Base-by-base conservation (phyloP, 116 monocot genomes). In the Phalaenopsis hybrid region DNA sequence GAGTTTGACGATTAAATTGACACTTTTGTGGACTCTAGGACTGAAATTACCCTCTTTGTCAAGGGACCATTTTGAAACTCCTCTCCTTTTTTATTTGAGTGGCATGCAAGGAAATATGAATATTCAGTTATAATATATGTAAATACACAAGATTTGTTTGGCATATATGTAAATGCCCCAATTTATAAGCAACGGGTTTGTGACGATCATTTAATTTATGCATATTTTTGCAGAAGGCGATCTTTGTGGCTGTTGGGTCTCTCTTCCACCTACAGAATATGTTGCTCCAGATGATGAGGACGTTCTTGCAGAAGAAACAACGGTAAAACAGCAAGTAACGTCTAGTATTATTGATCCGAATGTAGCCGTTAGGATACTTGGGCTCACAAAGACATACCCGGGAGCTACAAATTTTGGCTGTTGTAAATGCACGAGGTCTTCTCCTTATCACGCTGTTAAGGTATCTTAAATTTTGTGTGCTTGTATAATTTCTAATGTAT, bases 361-460 rank as follows among this genome's bases (percentile, higher is more conserved):
- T 85, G 76, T 86, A 65, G 91, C 94, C 41, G 94, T 92, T 79
- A 92, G 92, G 73, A 83, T 94, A 67, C 86, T 81, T 79, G 96
- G 96, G 50, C 88, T 96, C 58, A 81, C 75, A 34, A 96, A 96
- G 85, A 91, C 94, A 81, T 96, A 94, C 76, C 90, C 96, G 61
- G 92, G 96, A 57, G 80, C 84, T 37, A 85, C 81, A 11, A 89
- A 75, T 50, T 34, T 88, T 50, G 86, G 90, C 73, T 90, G 92
- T 63, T 96, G 85, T 33, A 94, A 83, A 84, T 91, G 88, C 81
- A 70, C 28, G 21, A 89, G 70, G 49, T 79, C 89, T 85, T 28
- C 85, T 45, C 88, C 94, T 61, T 96, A 90, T 89, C 94, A 94
- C 90, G 91, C 92, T 50, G 86, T 96, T 11, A 96, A 89, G 91